A percentile compares a stretch with the other conserved stretches of the same genome.
These are phyloP conservation scores for Cyphellophora europaea DNA, from an alignment of 2,329 filamentous ascomycete species.

Conservation along the genomic window DNA sequence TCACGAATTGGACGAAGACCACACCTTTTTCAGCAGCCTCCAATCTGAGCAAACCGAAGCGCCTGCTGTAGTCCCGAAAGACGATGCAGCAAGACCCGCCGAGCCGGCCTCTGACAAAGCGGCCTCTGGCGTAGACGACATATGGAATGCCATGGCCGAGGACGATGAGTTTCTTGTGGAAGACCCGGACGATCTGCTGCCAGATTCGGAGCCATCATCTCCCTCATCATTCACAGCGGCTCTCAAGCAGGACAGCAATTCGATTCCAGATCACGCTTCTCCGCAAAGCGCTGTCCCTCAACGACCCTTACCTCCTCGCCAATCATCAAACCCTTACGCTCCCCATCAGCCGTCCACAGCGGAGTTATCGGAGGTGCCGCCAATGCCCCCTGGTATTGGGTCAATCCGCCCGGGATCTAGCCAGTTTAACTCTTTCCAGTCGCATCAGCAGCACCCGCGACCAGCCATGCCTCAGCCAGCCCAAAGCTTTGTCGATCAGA, in stretches of 20 bases:
- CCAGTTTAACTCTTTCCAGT: slow-evolving; percentile 15
- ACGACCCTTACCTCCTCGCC: slow-evolving; percentile 14
- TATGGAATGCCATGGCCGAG: slow-evolving; percentile 65
- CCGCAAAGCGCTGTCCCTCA: slow-evolving; percentile 12
- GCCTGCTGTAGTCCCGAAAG: no score
- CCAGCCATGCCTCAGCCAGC: slow-evolving; percentile 35
- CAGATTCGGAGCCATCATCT: slow-evolving; percentile 47
- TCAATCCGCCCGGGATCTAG: slow-evolving; percentile 8
- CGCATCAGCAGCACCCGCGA: slow-evolving; percentile 22
- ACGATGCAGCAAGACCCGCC: no score
- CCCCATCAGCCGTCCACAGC: slow-evolving; percentile 42
- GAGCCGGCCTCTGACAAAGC: no score
- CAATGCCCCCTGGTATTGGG: slow-evolving; percentile 12
- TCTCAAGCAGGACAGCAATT: slow-evolving; percentile 9
- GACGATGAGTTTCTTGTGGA: slow-evolving; percentile 59
- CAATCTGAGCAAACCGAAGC: no score
- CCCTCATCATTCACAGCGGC: slow-evolving; percentile 10
- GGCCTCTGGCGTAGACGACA: no score
- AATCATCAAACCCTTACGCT: slow-evolving; percentile 36
- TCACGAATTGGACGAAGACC: neutral
- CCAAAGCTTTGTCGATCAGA: slow-evolving; percentile 79
- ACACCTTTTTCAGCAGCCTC: no score
- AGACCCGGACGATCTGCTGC: slow-evolving; percentile 75
- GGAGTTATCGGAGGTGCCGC: slow-evolving; percentile 30
- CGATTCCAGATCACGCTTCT: slow-evolving; percentile 5